phyloP scores from a whole-genome alignment of 352 stramenopile species.

The Phytophthora cryptogea region DNA sequence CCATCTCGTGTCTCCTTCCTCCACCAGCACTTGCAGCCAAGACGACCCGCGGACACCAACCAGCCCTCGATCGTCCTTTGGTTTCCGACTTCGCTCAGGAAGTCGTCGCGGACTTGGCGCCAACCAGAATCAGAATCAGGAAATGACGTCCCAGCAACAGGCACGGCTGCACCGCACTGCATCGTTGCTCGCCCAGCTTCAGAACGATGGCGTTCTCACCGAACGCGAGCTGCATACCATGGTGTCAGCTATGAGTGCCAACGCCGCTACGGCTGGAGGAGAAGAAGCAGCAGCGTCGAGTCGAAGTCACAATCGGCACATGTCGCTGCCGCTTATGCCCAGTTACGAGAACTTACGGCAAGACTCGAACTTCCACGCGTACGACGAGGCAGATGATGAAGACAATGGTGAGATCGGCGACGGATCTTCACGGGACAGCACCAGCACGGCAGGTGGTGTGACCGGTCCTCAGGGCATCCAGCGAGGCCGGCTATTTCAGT shows the following conservation, averaged over 20 bases:
- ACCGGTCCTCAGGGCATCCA: constrained; percentile 7
- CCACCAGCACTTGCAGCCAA: constrained; percentile 54
- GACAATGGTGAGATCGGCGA: constrained; percentile 24
- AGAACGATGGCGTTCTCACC: constrained; percentile 16
- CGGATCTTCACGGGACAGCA: constrained; percentile 28
- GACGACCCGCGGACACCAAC: constrained; percentile 27
- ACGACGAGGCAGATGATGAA: constrained; percentile 33
- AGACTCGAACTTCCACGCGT: constrained; percentile 22
- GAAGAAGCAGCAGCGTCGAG: constrained; percentile 16
- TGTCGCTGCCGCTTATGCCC: constrained; percentile 61
- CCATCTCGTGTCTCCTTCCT: constrained; percentile 66
- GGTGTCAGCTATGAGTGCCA: constrained; percentile 34
- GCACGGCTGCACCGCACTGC: constrained; percentile 15
- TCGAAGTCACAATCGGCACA: constrained; percentile 40
- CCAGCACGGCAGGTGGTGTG: constrained; percentile 17
- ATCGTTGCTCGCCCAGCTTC: constrained; percentile 24
- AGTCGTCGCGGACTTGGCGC: constrained; percentile 16
- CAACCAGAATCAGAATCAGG: constrained; percentile 17
- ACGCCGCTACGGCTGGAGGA: background rate
- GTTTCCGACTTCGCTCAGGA: constrained; percentile 2
- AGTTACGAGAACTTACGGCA: constrained; percentile 48
- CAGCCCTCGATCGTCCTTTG: constrained; percentile 42
- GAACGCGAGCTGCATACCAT: constrained; percentile 37
- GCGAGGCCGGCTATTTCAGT: constrained; percentile 25
- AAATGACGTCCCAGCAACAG: constrained; percentile 4